Conservation (phyloP, 345 rosid species). For the Eucalyptus tenuipes region DNA sequence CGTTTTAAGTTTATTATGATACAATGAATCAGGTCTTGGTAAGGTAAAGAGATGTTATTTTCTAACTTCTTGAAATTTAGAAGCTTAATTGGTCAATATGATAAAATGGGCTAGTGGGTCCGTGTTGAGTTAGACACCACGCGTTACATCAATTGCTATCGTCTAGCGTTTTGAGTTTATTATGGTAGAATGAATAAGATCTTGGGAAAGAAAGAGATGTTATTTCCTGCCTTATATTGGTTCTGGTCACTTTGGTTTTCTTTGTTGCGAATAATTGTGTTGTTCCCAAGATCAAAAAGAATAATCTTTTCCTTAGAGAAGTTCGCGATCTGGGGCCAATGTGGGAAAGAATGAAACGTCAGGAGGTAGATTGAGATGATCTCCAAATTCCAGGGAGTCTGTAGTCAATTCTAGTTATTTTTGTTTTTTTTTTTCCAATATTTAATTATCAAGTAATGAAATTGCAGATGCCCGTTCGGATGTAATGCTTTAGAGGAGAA, state of each 20-base stretch:
- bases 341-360: background rate
- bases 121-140: background rate
- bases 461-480: background rate
- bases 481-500: background rate
- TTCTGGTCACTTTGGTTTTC: background rate
- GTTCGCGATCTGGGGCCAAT: background rate
- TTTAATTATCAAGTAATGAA: background rate
- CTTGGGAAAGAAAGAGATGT: background rate
- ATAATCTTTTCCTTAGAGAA: background rate
- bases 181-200: background rate
- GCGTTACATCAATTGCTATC: rapidly evolving
- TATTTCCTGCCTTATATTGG: background rate
- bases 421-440: background rate
- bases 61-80: background rate
- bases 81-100: no score
- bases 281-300: background rate
- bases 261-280: background rate
- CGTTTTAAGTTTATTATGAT: background rate
- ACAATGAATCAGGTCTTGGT: background rate
- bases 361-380: background rate
- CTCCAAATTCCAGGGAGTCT: background rate
- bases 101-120: background rate
- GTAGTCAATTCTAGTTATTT: background rate
- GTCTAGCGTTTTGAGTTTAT: background rate
- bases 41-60: background rate